Percentiles rank a stretch among this genome's conserved stretches.
Conservation (phyloP, 2,329 filamentous ascomycete species). For the Penicillium italicum region DNA sequence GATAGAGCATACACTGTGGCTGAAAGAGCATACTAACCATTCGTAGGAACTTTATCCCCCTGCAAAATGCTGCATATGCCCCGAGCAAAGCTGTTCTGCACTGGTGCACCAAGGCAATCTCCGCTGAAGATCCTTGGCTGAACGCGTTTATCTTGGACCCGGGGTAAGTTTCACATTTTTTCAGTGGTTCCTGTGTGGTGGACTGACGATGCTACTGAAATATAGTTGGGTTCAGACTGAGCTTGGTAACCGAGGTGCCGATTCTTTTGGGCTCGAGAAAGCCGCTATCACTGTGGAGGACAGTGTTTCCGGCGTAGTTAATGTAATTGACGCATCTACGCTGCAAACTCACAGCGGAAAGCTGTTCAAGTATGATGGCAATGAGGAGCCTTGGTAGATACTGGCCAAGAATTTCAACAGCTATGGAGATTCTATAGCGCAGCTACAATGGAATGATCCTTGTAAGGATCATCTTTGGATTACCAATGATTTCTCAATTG, state of each 20-base stretch:
- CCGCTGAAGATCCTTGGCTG: neutral
- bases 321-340: neutral
- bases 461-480: too few species aligned
- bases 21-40: neutral
- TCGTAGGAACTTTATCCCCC: neutral
- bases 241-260: neutral
- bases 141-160: neutral
- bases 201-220: neutral
- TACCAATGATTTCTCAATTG: neutral
- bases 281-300: neutral
- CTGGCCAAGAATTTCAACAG: neutral
- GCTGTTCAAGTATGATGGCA: neutral
- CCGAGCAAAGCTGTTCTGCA: neutral
- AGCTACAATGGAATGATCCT: neutral
- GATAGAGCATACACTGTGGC: too few species aligned
- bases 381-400: neutral
- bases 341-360: neutral
- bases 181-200: neutral
- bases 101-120: neutral
- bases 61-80: neutral
- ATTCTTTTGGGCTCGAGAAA: neutral
- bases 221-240: neutral
- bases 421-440: neutral
- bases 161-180: neutral
- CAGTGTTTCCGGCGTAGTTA: neutral